Percentiles rank a stretch among this genome's conserved stretches.
Conservation (phyloP, 208 protist species). For the Angomonas ambiguus region DNA sequence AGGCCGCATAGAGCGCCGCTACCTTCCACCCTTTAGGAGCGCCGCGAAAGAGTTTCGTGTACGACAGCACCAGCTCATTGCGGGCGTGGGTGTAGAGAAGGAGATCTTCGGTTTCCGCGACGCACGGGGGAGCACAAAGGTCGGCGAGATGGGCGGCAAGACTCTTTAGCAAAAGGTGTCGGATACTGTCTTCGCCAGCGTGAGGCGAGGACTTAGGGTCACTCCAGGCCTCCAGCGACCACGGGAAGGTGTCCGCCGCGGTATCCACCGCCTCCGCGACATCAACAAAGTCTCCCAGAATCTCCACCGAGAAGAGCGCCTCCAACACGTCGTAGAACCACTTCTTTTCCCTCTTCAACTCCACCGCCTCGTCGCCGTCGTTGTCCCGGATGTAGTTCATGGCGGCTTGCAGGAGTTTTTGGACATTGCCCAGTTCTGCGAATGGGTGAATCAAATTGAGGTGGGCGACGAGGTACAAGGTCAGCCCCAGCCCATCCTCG, state of each 20-base stretch:
- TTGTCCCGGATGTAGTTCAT: conserved; percentile 5
- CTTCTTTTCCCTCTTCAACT: conserved; percentile 9
- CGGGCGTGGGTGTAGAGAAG: conserved; percentile 55
- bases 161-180: conserved; percentile 40
- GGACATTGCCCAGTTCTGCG: conserved; percentile 39
- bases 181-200: conserved; percentile 10
- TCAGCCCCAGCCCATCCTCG: conserved; percentile 25
- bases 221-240: no score
- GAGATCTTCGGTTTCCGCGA: conserved; percentile 23
- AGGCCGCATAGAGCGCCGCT: conserved; percentile 54
- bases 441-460: conserved; percentile 66
- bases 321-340: conserved; percentile 50
- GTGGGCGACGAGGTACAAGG: conserved; percentile 59
- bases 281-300: conserved; percentile 36
- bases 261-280: conserved; percentile 35
- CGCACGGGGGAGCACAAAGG: conserved; percentile 45
- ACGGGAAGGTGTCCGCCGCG: no score
- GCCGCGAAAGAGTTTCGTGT: conserved; percentile 40
- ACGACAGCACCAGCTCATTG: conserved; percentile 45
- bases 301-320: conserved; percentile 27
- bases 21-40: conserved; percentile 52
- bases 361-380: neutral
- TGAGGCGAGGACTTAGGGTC: conserved; percentile 1
- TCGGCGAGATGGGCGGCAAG: conserved; percentile 83
- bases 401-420: conserved; percentile 21